These are phyloP conservation scores for Neurospora intermedia DNA, from an alignment of 495 filamentous ascomycete species.

Conservation along the genomic window DNA sequence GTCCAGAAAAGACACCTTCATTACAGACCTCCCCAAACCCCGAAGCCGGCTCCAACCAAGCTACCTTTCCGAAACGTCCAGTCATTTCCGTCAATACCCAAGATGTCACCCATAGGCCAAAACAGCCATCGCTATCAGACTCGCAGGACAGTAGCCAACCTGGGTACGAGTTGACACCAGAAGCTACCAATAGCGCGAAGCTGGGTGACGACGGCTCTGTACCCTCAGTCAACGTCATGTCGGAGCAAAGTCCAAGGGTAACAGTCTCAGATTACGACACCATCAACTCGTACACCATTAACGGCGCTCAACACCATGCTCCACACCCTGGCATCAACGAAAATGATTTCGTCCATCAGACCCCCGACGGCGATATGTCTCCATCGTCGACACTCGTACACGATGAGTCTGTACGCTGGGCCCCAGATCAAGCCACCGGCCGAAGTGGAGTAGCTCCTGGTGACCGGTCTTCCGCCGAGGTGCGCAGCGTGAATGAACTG, in stretches of 20 bases:
- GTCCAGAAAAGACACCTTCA: slow-evolving; percentile 27
- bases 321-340: background rate
- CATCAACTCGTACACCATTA: slow-evolving; percentile 15
- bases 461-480: slow-evolving; percentile 25
- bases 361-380: slow-evolving; percentile 3
- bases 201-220: slow-evolving; percentile 38
- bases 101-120: slow-evolving; percentile 12
- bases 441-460: slow-evolving; percentile 34
- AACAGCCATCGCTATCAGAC: slow-evolving; percentile 17
- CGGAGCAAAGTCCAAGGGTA: slow-evolving; percentile 35
- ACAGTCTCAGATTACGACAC: slow-evolving; percentile 39
- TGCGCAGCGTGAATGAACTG: slow-evolving; percentile 31
- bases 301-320: slow-evolving; percentile 10
- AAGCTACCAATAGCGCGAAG: slow-evolving; percentile 34
- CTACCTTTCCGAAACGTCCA: slow-evolving; percentile 8
- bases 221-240: slow-evolving; percentile 25
- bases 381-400: slow-evolving; percentile 8
- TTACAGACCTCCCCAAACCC: slow-evolving; percentile 18
- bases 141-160: slow-evolving; percentile 19
- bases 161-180: slow-evolving; percentile 34
- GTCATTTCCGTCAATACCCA: slow-evolving; percentile 10
- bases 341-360: background rate
- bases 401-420: slow-evolving; percentile 29
- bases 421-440: slow-evolving; percentile 24
- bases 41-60: slow-evolving; percentile 6